phyloP scores from a whole-genome alignment of 2,329 filamentous ascomycete genomes.

The Arthroderma sp. region DNA sequence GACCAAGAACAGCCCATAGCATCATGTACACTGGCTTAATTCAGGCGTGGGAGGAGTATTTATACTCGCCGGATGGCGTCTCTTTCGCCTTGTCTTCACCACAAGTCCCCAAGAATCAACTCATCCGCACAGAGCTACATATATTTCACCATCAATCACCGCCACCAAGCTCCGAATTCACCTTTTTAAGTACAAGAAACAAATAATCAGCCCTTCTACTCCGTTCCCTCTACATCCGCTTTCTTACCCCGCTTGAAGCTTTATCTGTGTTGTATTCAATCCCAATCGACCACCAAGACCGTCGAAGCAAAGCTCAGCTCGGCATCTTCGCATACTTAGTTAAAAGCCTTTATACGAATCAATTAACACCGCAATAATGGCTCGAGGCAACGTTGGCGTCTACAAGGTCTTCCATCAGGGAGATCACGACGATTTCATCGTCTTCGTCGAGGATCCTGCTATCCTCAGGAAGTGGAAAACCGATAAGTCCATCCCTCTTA shows the following conservation, averaged over 20 bases:
- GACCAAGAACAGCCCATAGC: too few species aligned
- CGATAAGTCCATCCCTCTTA: conserved; percentile 65
- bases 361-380: conserved; percentile 36
- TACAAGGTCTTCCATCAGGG: conserved; percentile 82
- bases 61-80: too few species aligned
- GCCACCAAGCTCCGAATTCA: background rate
- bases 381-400: conserved; percentile 56
- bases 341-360: too few species aligned
- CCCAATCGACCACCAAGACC: too few species aligned
- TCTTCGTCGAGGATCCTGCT: conserved; percentile 49
- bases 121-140: background rate
- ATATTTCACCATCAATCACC: background rate
- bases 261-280: too few species aligned
- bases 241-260: background rate
- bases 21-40: too few species aligned
- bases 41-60: too few species aligned
- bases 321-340: too few species aligned
- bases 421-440: conserved; percentile 52
- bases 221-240: background rate
- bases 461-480: conserved; percentile 67
- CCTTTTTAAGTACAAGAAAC: background rate
- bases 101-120: too few species aligned
- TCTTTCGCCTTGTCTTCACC: too few species aligned
- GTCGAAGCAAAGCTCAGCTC: too few species aligned
- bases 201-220: background rate